phyloP scores from a whole-genome alignment of 257 asterid genomes.

The Lycium ferocissimum region DNA sequence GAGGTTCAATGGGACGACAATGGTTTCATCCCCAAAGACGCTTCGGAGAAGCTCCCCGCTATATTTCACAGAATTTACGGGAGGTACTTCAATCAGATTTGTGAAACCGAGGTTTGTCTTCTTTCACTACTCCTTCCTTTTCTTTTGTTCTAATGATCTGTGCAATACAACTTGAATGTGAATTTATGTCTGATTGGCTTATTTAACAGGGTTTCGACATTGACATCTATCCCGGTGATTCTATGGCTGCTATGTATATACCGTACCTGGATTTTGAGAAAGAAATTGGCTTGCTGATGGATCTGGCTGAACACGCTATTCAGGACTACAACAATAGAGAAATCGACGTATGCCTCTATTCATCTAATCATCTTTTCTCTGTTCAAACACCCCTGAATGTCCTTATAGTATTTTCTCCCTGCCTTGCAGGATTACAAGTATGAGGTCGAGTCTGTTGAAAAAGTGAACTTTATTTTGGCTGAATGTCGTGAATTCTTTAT shows the following conservation, averaged over 20 bases:
- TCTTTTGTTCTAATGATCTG: too few species aligned
- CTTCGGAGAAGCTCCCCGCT: too few species aligned
- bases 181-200: background rate
- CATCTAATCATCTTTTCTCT: background rate
- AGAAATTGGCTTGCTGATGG: background rate
- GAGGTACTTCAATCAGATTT: too few species aligned
- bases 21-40: too few species aligned
- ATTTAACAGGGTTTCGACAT: background rate
- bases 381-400: background rate
- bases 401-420: background rate
- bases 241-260: background rate
- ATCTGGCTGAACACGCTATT: background rate
- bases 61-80: too few species aligned
- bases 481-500: background rate
- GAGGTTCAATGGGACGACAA: too few species aligned
- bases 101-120: too few species aligned
- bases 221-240: background rate
- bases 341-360: background rate
- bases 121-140: too few species aligned
- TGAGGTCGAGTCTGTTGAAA: background rate
- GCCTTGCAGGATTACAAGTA: background rate
- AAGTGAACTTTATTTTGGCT: background rate
- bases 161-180: too few species aligned
- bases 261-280: too few species aligned
- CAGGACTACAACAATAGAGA: background rate